phyloP scores from a whole-genome alignment of 2,329 filamentous ascomycete species.

The Colletotrichum gloeosporioides region DNA sequence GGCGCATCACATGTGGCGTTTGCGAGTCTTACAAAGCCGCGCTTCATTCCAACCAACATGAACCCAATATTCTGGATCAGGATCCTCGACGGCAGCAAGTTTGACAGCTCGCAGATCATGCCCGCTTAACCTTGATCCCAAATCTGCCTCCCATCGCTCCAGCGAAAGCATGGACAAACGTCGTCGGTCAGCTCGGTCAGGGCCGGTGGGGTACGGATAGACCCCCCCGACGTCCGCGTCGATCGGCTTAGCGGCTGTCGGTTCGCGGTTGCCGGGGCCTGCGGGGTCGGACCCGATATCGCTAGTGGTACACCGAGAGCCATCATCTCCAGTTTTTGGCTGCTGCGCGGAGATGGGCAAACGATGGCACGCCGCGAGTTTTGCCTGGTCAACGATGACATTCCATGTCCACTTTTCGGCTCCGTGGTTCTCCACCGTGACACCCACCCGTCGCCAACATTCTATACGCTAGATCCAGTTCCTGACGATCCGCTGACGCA shows the following conservation, averaged over 20 bases:
- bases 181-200: constrained; percentile 16
- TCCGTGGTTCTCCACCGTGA: constrained; percentile 1
- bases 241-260: constrained; percentile 19
- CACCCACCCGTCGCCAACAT: constrained; percentile 2
- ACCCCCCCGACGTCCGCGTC: constrained; percentile 10
- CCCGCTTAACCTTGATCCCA: not conserved
- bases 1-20: not conserved
- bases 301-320: constrained; percentile 15
- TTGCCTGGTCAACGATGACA: constrained; percentile 16
- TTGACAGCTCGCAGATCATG: not conserved
- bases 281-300: constrained; percentile 19
- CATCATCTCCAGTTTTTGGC: constrained; percentile 7
- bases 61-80: not conserved
- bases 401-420: constrained; percentile 8
- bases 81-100: not conserved
- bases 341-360: not conserved
- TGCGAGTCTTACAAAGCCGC: not conserved
- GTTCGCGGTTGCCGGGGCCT: constrained; percentile 3
- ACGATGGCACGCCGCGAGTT: not conserved
- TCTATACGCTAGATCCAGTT: not conserved
- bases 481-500: constrained; percentile 15
- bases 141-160: not conserved
- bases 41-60: not conserved
- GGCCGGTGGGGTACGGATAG: not conserved
- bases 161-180: not conserved